Evolutionary conservation across 2,329 filamentous ascomycete genomes (phyloP).

Genomic region (Cytospora paraplurivora): DNA sequence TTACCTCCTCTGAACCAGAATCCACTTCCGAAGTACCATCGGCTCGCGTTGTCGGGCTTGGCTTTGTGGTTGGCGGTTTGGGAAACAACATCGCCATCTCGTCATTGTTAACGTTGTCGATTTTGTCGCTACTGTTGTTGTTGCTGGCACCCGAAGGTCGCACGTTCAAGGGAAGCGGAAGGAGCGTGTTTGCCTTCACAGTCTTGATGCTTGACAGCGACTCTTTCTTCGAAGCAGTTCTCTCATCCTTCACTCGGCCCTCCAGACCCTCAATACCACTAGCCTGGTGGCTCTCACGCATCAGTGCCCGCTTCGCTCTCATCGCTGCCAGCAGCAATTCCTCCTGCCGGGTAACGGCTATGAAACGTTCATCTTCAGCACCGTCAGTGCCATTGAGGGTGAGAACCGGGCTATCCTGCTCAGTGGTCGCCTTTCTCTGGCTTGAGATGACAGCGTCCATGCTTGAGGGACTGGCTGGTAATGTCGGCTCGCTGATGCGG

Average conservation of each 20-base stretch:
- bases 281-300: slow-evolving; percentile 47
- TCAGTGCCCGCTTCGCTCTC: slow-evolving; percentile 57
- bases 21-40: not conserved
- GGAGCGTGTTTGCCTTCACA: slow-evolving; percentile 12
- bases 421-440: slow-evolving; percentile 27
- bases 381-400: slow-evolving; percentile 31
- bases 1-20: slow-evolving; percentile 29
- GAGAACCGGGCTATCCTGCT: slow-evolving; percentile 39
- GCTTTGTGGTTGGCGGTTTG: slow-evolving; percentile 10
- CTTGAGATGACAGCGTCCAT: slow-evolving; percentile 52
- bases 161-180: slow-evolving; percentile 3
- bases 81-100: slow-evolving; percentile 15
- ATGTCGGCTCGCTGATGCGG: slow-evolving; percentile 44
- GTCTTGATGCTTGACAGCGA: slow-evolving; percentile 26
- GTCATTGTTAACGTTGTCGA: not conserved
- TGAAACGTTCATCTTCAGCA: slow-evolving; percentile 47
- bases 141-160: slow-evolving; percentile 8
- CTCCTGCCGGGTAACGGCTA: slow-evolving; percentile 61
- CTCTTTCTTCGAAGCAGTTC: slow-evolving; percentile 24
- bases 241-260: not conserved
- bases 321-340: slow-evolving; percentile 61
- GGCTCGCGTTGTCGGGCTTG: slow-evolving; percentile 1
- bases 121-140: not conserved
- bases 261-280: slow-evolving; percentile 1
- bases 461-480: slow-evolving; percentile 55